Evolutionary conservation across 352 stramenopile species (phyloP).

Genomic region (Hyaloperonospora brassicae): DNA sequence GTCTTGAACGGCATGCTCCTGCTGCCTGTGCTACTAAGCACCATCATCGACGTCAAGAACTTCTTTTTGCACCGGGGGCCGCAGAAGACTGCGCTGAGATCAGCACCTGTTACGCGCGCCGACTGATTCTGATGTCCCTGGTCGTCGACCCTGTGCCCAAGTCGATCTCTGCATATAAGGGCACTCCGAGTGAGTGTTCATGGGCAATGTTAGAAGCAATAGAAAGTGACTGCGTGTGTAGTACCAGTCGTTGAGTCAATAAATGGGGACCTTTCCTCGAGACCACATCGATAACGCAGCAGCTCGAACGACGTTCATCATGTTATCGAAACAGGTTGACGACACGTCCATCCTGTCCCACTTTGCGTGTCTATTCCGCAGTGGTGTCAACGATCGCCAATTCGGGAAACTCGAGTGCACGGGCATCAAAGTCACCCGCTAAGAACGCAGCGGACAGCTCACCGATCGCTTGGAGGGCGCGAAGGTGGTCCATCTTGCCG

Average conservation of each 20-base stretch:
- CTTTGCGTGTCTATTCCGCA: conserved; percentile 11
- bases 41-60: conserved; percentile 39
- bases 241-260: conserved; percentile 22
- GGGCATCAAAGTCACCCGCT: conserved; percentile 21
- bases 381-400: conserved; percentile 9
- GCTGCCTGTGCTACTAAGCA: conserved; percentile 55
- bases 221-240: conserved; percentile 20
- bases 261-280: conserved; percentile 4
- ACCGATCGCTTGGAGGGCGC: conserved; percentile 33
- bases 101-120: conserved; percentile 24
- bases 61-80: conserved; percentile 30
- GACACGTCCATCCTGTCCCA: not conserved
- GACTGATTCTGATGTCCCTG: conserved; percentile 17
- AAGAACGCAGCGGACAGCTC: conserved; percentile 44
- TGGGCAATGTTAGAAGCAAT: conserved; percentile 1
- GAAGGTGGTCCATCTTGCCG: conserved; percentile 37
- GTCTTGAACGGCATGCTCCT: conserved; percentile 71
- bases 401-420: conserved; percentile 32
- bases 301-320: not conserved
- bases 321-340: too few species aligned
- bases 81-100: conserved; percentile 16
- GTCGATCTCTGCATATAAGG: conserved; percentile 16
- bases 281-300: not conserved
- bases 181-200: not conserved
- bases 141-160: conserved; percentile 5